Conservation (phyloP, 2,329 filamentous ascomycete genomes). For the Plectosphaerella cucumerina region DNA sequence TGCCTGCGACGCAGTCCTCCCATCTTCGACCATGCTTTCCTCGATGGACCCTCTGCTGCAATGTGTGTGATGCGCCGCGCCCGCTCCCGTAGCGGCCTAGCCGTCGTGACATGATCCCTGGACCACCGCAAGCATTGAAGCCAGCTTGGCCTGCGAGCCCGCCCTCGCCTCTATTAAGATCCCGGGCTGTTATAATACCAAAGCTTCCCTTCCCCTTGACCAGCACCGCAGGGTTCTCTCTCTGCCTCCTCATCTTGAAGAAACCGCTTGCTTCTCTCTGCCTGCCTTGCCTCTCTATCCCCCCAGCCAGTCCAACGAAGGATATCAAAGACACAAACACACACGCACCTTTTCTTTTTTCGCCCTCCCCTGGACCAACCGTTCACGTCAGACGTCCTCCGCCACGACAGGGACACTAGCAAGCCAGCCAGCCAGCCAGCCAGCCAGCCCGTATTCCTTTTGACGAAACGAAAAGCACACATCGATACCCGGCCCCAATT, state of each 20-base stretch:
- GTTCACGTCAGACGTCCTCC: neutral
- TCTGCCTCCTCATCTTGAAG: neutral
- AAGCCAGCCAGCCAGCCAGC: neutral
- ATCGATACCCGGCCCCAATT: no score
- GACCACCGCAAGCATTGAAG: no score
- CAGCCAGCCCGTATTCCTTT: neutral
- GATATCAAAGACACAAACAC: neutral
- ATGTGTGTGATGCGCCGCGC: no score
- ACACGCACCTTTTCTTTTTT: neutral
- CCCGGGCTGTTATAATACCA: slow-evolving; percentile 1
- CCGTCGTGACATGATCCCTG: no score
- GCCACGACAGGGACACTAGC: neutral
- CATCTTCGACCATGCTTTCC: no score
- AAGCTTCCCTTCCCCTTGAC: neutral
- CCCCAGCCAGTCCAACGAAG: neutral
- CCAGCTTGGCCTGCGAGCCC: neutral
- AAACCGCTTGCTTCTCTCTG: neutral
- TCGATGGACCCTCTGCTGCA: no score
- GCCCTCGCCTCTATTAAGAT: neutral
- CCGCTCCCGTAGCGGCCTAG: no score
- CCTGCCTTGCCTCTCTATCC: neutral
- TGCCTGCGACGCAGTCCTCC: no score
- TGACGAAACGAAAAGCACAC: neutral
- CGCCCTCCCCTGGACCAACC: neutral
- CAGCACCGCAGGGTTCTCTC: neutral